Base-by-base conservation (phyloP, 768 basidiomycete genomes). In the Mycena vulgaris region DNA sequence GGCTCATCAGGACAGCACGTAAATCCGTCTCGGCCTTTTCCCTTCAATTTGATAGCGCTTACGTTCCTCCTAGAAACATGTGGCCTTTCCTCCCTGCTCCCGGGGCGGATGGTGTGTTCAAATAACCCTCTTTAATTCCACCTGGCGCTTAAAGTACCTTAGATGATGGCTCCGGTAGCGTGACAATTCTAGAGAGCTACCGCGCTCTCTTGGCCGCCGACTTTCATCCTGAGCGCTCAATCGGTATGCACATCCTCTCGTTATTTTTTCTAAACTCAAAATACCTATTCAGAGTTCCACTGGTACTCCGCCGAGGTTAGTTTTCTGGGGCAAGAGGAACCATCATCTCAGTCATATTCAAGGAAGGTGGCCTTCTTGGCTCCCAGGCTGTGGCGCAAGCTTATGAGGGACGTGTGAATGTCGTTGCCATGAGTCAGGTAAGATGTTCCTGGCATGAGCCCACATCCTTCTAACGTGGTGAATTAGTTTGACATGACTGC, bases 401-500 rank as follows among this genome's bases (percentile, higher is more conserved):
- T 68, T 98, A 97, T 77, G 89, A 89, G 76, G 77, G 82, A 27
- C 86, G 87, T 66, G 87, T 88, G 62, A 90, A 92, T 75, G 93
- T 95, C 69, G 80, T 92, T 73, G 94, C 92, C 57, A 95, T 95
- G 93, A 91, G 91, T 76, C 94, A 95, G 86, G 93, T 93, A 79
- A 47, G 73, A 67, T 25, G 45, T 27, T 64, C 35, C 37, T 27
- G 21, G 28, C 19, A 13, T 53, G 31, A 67, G 42, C 57, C 63
- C 66, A 64, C 37, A 40, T 63, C 56, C 28, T 72, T 33, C 65
- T 78, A 68, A 75, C 62, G 39, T n/a, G 47, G 42, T 66, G 63
- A 25, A 39, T 42, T 62, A 94, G 93, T 94, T 93, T 76, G 94
- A 95, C 78, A 95, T 95, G 95, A 96, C 95, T 25, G 95, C 95